Base-by-base conservation (phyloP, 345 rosid species). In the Brassica juncea region DNA sequence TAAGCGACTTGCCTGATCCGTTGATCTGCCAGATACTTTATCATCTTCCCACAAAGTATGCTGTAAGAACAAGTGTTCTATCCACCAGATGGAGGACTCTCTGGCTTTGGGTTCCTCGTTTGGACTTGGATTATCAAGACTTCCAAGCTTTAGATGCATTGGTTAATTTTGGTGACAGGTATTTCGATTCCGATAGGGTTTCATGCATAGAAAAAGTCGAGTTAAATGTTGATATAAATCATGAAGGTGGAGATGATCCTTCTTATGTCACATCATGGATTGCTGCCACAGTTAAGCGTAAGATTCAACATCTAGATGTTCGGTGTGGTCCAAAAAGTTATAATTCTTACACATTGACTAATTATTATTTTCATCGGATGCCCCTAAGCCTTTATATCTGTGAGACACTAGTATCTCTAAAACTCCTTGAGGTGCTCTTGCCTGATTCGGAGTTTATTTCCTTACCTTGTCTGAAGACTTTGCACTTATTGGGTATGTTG, bases 401-500 rank as follows among this genome's bases (percentile, higher is more conserved):
- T 54, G 23, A 54, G 23, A 54, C 59, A 54, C 21, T 54, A 2
- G 23, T 54, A 15, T 54, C 59, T 54, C 2, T 54, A 54, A 54
- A 54, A 54, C 59, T 54, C 59, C 3, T 5, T 4, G 9, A 52
- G 1, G 58, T 52, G 21, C 8, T 5, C 21, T 52, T 52, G 58
- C 59, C 23, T 6, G 58, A 52, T 52, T 15, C 23, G 5, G 21
- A 52, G 58, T 52, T 15, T 52, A 52, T 52, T 52, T 52, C 58
- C 58, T 54, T 54, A 54, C 59, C 59, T 54, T 54, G 59, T 54
- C 59, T 54, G 59, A 54, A 54, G 59, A 54, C 23, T n/a, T n/a
- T 54, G 23, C 59, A 15, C 9, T 54, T 54, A 54, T 1, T 52
- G 8, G 21, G 21, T 54, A 34, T 35, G 27, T 55, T 2, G 52